A percentile compares a stretch with the other conserved stretches of the same genome.
phyloP scores from a whole-genome alignment of 2,329 filamentous ascomycete species.

The Ambrosiella cleistominuta region DNA sequence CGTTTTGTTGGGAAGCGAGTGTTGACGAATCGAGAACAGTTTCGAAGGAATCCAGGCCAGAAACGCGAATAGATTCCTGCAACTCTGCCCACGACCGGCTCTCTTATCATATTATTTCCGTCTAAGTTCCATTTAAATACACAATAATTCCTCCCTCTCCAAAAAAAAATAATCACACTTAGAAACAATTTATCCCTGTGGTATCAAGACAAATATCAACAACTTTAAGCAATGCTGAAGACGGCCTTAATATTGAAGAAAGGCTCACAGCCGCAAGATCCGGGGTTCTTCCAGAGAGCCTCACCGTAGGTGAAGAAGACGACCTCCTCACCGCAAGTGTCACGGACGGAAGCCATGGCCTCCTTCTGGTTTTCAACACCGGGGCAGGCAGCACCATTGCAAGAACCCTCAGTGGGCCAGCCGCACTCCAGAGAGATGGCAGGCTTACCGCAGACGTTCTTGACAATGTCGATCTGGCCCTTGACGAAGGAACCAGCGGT shows the following conservation, averaged over 20 bases:
- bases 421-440: slow-evolving; percentile 79
- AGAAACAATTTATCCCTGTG: neutral
- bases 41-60: too few relatives aligned
- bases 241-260: slow-evolving; percentile 45
- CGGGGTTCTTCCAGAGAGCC: slow-evolving; percentile 65
- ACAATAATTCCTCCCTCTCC: too few relatives aligned
- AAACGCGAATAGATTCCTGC: too few relatives aligned
- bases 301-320: slow-evolving; percentile 70
- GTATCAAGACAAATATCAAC: neutral
- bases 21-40: too few relatives aligned
- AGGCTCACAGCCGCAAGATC: slow-evolving; percentile 57
- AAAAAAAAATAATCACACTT: neutral
- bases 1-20: too few relatives aligned
- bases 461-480: slow-evolving; percentile 53
- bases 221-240: slow-evolving; percentile 10
- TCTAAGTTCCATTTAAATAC: too few relatives aligned
- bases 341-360: slow-evolving; percentile 56
- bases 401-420: slow-evolving; percentile 56
- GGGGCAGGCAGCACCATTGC: slow-evolving; percentile 59
- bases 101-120: too few relatives aligned
- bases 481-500: slow-evolving; percentile 61
- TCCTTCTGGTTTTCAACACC: slow-evolving; percentile 46
- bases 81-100: too few relatives aligned
- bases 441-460: slow-evolving; percentile 53
- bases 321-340: slow-evolving; percentile 45